A percentile compares a stretch with the other conserved stretches of the same genome.
Conservation (phyloP, 2,329 filamentous ascomycete genomes). For the Aspergillus arachidicola region DNA sequence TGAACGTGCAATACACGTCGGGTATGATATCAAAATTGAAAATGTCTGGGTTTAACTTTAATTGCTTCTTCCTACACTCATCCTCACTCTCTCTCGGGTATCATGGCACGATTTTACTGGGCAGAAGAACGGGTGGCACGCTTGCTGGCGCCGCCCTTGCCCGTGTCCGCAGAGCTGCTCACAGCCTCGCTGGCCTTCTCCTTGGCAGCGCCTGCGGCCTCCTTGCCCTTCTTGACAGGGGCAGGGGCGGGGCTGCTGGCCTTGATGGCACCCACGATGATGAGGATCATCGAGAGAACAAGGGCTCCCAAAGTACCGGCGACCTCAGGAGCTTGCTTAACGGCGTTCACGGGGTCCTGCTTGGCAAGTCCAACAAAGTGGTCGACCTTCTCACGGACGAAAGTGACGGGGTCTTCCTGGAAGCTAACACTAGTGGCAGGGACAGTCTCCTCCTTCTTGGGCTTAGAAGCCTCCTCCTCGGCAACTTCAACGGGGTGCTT, state of each 20-base stretch:
- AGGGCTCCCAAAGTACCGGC: slow-evolving; percentile 77
- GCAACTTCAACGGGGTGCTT: slow-evolving; percentile 84
- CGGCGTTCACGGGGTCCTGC: slow-evolving; percentile 78
- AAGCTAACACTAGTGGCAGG: slow-evolving; percentile 76
- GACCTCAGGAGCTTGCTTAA: slow-evolving; percentile 90
- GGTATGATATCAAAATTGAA: slow-evolving; percentile 1
- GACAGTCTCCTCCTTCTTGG: slow-evolving; percentile 73
- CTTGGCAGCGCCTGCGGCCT: slow-evolving; percentile 62
- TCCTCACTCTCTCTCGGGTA: not conserved
- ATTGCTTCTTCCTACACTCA: not conserved
- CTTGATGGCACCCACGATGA: slow-evolving; percentile 69
- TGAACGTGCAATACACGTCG: not conserved
- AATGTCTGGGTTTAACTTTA: not conserved
- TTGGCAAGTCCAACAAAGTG: slow-evolving; percentile 85
- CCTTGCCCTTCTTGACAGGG: slow-evolving; percentile 75
- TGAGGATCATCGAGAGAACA: slow-evolving; percentile 67
- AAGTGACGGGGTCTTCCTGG: slow-evolving; percentile 84
- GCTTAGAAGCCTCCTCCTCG: slow-evolving; percentile 76
- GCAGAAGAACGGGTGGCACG: slow-evolving; percentile 53
- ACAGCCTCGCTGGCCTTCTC: slow-evolving; percentile 68
- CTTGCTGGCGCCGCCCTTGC: slow-evolving; percentile 70
- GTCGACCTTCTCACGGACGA: slow-evolving; percentile 88
- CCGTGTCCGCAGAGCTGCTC: slow-evolving; percentile 69
- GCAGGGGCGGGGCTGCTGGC: slow-evolving; percentile 64
- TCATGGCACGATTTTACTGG: slow-evolving; percentile 29